These are phyloP conservation scores for Hypholoma fasciculare DNA, from an alignment of 768 basidiomycete species.

Conservation along the genomic window DNA sequence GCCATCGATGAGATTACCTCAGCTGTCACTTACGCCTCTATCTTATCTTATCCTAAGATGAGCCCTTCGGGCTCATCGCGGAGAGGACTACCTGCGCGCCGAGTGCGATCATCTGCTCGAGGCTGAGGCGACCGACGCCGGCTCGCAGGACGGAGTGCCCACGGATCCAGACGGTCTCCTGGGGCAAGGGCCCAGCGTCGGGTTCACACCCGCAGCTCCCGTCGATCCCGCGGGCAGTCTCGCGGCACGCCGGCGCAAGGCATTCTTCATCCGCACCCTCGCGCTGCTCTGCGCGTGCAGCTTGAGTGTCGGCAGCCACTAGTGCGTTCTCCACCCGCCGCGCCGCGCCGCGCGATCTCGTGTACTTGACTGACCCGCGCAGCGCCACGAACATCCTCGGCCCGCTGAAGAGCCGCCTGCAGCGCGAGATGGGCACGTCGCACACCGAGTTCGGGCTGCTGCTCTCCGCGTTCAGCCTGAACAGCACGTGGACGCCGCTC, in stretches of 20 bases:
- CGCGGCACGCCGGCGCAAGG: constrained; percentile 23
- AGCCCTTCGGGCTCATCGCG: too few relatives aligned
- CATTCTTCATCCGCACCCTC: constrained; percentile 52
- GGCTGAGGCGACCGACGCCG: constrained; percentile 9
- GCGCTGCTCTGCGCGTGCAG: constrained; percentile 74
- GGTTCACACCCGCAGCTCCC: background rate
- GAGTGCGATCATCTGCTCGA: constrained; percentile 19
- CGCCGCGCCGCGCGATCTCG: background rate
- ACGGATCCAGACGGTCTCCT: constrained; percentile 23
- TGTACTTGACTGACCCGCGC: constrained; percentile 1
- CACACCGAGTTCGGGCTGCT: constrained; percentile 79
- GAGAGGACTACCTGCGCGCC: constrained; percentile 18
- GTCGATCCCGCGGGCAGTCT: background rate
- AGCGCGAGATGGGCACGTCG: constrained; percentile 69
- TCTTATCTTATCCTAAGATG: too few relatives aligned
- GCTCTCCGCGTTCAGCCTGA: constrained; percentile 75
- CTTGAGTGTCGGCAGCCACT: constrained; percentile 76
- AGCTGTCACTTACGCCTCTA: too few relatives aligned
- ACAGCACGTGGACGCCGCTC: constrained; percentile 74
- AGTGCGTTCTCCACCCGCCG: constrained; percentile 37
- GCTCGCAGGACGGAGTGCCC: constrained; percentile 19
- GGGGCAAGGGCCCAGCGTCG: constrained; percentile 10
- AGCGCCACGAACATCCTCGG: constrained; percentile 78
- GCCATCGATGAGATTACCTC: too few relatives aligned
- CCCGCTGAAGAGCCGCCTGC: constrained; percentile 71